These are phyloP conservation scores for Malassezia nana DNA, from an alignment of 1,284 basidiomycete genomes.

Conservation along the genomic window DNA sequence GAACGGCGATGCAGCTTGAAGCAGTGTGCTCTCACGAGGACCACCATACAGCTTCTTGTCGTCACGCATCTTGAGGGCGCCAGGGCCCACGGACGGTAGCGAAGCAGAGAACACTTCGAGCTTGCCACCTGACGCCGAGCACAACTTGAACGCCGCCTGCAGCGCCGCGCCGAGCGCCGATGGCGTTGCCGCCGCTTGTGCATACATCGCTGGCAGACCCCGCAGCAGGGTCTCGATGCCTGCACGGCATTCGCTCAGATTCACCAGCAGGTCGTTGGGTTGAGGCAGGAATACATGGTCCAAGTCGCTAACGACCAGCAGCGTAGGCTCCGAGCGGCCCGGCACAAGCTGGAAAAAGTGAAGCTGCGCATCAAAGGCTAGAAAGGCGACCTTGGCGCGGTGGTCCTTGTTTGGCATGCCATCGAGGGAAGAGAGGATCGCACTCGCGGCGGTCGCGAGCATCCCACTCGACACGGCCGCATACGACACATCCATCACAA, in stretches of 20 bases:
- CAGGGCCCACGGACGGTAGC: slow-evolving; percentile 77
- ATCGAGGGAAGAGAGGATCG: slow-evolving; percentile 87
- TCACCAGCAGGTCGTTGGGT: slow-evolving; percentile 87
- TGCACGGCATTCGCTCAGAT: slow-evolving; percentile 72
- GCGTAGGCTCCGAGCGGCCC: slow-evolving; percentile 71
- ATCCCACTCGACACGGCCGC: slow-evolving; percentile 69
- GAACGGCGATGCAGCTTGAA: slow-evolving; percentile 63
- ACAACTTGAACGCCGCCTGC: slow-evolving; percentile 89
- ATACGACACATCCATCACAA: slow-evolving; percentile 93
- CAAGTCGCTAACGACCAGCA: slow-evolving; percentile 94
- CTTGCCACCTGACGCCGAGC: slow-evolving; percentile 88
- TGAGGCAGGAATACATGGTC: slow-evolving; percentile 96
- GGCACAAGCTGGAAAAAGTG: slow-evolving; percentile 90
- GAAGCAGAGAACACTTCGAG: slow-evolving; percentile 80
- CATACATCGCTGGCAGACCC: slow-evolving; percentile 88
- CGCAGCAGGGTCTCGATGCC: slow-evolving; percentile 73
- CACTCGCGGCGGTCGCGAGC: slow-evolving; percentile 92
- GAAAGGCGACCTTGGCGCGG: slow-evolving; percentile 81
- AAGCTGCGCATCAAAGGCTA: slow-evolving; percentile 81
- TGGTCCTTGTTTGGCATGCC: slow-evolving; percentile 88
- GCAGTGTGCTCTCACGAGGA: slow-evolving; percentile 59
- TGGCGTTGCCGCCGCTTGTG: slow-evolving; percentile 77
- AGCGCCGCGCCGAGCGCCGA: slow-evolving; percentile 91
- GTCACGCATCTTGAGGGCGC: slow-evolving; percentile 87
- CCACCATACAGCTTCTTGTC: slow-evolving; percentile 94